These are phyloP conservation scores for Suillus hirtellus DNA, from an alignment of 768 basidiomycete genomes.

Conservation along the genomic window DNA sequence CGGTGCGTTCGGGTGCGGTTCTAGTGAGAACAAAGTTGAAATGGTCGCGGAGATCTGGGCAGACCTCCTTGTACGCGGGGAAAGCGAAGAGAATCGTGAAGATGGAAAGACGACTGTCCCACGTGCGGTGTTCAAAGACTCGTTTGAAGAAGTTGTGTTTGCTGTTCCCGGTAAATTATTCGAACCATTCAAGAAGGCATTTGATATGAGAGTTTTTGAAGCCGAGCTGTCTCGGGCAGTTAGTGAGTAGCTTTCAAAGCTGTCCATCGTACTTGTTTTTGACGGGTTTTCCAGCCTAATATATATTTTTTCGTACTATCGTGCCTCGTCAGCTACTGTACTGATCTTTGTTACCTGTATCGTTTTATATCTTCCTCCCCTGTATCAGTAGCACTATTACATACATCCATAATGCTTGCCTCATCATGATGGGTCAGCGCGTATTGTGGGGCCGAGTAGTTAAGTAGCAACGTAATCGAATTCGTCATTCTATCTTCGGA, in stretches of 20 bases:
- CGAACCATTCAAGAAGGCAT: constrained; percentile 39
- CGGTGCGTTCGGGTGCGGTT: constrained; percentile 48
- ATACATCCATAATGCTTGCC: not conserved
- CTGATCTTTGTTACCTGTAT: not conserved
- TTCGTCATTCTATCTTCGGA: no score
- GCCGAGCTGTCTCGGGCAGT: constrained; percentile 31
- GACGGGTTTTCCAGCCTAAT: not conserved
- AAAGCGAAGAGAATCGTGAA: constrained; percentile 21
- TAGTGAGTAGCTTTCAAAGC: constrained; percentile 23
- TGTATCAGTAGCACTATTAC: not conserved
- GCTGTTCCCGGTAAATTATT: constrained; percentile 41
- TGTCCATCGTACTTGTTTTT: not conserved
- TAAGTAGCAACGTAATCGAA: not conserved
- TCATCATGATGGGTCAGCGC: not conserved
- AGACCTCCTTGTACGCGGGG: constrained; percentile 42
- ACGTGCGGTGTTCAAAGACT: constrained; percentile 37
- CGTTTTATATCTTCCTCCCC: not conserved
- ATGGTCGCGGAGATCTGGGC: constrained; percentile 48
- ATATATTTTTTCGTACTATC: not conserved
- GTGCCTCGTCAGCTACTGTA: not conserved
- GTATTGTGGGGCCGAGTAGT: not conserved
- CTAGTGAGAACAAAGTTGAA: constrained; percentile 41
- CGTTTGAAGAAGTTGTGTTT: constrained; percentile 44
- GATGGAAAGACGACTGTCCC: constrained; percentile 19
- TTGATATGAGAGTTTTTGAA: constrained; percentile 41